A percentile compares a stretch with the other conserved stretches of the same genome.
Evolutionary conservation across 2,329 filamentous ascomycete genomes (phyloP).

Genomic region (Nemania sp.): DNA sequence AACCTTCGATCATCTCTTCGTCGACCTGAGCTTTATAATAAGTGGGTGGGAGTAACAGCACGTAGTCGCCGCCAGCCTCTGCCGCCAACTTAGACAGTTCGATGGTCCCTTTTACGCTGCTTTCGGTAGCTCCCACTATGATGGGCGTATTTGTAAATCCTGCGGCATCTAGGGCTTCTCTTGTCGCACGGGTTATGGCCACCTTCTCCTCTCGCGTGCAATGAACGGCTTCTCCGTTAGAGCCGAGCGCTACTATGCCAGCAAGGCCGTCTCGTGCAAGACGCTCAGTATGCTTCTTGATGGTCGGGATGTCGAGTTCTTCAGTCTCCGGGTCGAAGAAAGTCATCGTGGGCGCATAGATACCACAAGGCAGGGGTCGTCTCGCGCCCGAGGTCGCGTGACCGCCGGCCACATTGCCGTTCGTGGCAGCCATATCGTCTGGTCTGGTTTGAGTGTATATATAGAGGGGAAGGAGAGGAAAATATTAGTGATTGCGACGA

Average conservation of each 20-base stretch:
- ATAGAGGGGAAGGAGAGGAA: not conserved
- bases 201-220: constrained; percentile 77
- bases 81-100: constrained; percentile 69
- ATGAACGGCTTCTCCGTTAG: constrained; percentile 88
- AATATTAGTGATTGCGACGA: too few species aligned
- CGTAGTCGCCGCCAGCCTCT: constrained; percentile 76
- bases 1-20: constrained; percentile 72
- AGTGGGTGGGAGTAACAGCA: constrained; percentile 76
- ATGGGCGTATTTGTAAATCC: constrained; percentile 77
- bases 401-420: constrained; percentile 36
- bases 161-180: constrained; percentile 79
- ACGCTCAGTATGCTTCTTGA: constrained; percentile 79
- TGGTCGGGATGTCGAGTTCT: constrained; percentile 77
- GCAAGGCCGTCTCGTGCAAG: constrained; percentile 77
- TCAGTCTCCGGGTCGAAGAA: constrained; percentile 86
- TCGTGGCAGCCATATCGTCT: constrained; percentile 38
- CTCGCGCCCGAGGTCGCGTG: constrained; percentile 46
- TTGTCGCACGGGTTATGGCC: constrained; percentile 74
- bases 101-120: constrained; percentile 80
- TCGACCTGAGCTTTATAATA: constrained; percentile 82
- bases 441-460: not conserved
- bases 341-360: constrained; percentile 88
- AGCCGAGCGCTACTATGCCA: constrained; percentile 84
- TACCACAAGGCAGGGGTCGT: constrained; percentile 72
- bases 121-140: constrained; percentile 80